Base-by-base conservation (phyloP, 805 yeast genomes). In the Myxozyma melibiosi region DNA sequence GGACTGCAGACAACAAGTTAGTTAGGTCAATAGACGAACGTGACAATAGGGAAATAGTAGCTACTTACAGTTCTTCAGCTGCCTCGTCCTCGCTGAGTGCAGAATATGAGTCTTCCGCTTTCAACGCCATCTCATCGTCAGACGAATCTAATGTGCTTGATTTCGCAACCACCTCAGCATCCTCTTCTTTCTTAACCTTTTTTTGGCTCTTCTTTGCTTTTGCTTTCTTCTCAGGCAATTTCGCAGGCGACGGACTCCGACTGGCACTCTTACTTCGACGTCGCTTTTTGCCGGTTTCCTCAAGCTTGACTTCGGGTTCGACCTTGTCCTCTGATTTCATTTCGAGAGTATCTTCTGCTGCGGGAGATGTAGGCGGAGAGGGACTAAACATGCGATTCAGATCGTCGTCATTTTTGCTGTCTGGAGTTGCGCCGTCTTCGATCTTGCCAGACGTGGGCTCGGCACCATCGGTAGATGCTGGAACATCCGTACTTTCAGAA, bases 51-150 rank as follows among this genome's bases (percentile, higher is more conserved):
- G 35, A 31, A 60, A 18, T 8, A 7, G 16, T 6, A 14, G 18
- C 37, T 3, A 48, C 57, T 27, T 42, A 50, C 56, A 54, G 20
- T 40, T 50, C 62, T 24, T 48, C 45, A 2, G 24, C 45, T 9
- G 44, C 27, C 7, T 52, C 61, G 24, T 57, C 53, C 34, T 55
- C 55, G 27, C 50, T 27, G 31, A 30, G 40, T 8, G 5, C 49
- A 40, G 42, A 33, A n/a, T n/a, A n/a, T n/a, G 41, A 43, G 5
- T 46, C 43, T 8, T 18, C 31, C 34, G 30, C 33, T 37, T 9
- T 25, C 27, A 11, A 7, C 22, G 18, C 25, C n/a, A 47, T n/a
- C 3, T 27, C 35, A 13, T 18, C 40, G 9, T 18, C 47, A 16
- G 22, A 27, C 28, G 30, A 16, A n/a, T 24, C 7, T 5, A 13